These are phyloP conservation scores for Apiotrichum domesticum DNA, from an alignment of 1,284 basidiomycete species.

Conservation along the genomic window DNA sequence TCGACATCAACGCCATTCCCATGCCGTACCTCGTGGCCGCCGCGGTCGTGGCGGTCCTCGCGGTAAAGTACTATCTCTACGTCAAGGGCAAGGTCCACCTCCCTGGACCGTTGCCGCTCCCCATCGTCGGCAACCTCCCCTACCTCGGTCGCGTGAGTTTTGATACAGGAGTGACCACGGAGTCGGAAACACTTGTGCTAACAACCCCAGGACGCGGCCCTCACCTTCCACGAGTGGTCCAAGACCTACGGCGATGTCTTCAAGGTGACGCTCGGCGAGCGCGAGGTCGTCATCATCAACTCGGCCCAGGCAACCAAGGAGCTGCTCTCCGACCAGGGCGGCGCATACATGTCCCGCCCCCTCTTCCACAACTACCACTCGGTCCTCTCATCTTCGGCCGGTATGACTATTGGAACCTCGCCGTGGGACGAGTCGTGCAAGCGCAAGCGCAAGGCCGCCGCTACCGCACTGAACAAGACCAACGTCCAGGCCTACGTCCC, in stretches of 20 bases:
- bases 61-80: constrained; percentile 12
- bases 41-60: constrained; percentile 9
- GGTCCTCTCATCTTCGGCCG: constrained; percentile 12
- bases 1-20: neutral
- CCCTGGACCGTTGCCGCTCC: constrained; percentile 10
- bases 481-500: constrained; percentile 15
- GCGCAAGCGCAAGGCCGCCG: constrained; percentile 18
- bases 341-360: constrained; percentile 17
- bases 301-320: constrained; percentile 17
- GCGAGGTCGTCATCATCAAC: constrained; percentile 20
- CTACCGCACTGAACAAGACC: constrained; percentile 16
- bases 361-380: constrained; percentile 19
- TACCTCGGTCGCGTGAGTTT: constrained; percentile 7
- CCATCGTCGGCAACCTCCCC: constrained; percentile 17
- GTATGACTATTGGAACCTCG: constrained; percentile 17
- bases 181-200: neutral
- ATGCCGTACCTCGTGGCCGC: neutral
- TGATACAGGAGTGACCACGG: neutral
- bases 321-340: constrained; percentile 16
- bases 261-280: constrained; percentile 21
- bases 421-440: constrained; percentile 21
- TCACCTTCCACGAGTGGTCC: constrained; percentile 16
- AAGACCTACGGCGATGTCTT: constrained; percentile 19
- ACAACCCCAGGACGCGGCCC: constrained; percentile 7
- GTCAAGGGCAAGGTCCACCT: constrained; percentile 18